Conservation (phyloP, 805 yeast genomes). For the Debaryomyces maramus region DNA sequence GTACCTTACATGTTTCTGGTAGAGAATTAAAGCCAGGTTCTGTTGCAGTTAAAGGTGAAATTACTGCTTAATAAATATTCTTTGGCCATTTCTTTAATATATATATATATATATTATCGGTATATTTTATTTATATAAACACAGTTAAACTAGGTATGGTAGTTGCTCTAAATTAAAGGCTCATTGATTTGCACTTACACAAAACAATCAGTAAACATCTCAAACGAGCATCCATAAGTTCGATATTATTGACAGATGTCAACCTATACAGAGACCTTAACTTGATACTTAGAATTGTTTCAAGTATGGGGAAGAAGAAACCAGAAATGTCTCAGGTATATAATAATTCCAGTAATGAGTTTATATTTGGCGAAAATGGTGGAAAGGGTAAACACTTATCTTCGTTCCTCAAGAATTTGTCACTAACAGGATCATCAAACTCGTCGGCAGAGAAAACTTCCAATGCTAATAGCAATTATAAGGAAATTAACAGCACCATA, state of each 20-base stretch:
- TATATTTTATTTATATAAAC: constrained; percentile 1
- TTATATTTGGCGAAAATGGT: constrained; percentile 66
- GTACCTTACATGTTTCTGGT: constrained; percentile 62
- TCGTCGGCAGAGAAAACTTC: constrained; percentile 8
- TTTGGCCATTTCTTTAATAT: not conserved
- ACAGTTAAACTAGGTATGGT: no score
- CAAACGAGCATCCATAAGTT: no score
- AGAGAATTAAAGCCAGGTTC: constrained; percentile 64
- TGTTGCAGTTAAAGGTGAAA: constrained; percentile 56
- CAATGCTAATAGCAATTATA: constrained; percentile 17
- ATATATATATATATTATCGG: constrained; percentile 1
- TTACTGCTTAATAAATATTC: constrained; percentile 19
- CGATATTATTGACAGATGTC: no score
- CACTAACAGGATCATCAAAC: constrained; percentile 32
- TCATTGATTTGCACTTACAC: constrained; percentile 1
- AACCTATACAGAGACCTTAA: no score
- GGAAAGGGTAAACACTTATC: constrained; percentile 63
- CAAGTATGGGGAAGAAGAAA: constrained; percentile 40
- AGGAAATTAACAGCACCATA: constrained; percentile 36
- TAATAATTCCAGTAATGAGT: constrained; percentile 48
- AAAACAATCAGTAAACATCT: not conserved
- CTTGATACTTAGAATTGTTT: not conserved
- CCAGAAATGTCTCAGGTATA: constrained; percentile 48
- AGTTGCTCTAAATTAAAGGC: no score
- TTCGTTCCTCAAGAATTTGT: constrained; percentile 47